A percentile compares a stretch with the other conserved stretches of the same genome.
Evolutionary conservation across 176 grass and related monocot species (phyloP).

Genomic region (Olyra latifolia): DNA sequence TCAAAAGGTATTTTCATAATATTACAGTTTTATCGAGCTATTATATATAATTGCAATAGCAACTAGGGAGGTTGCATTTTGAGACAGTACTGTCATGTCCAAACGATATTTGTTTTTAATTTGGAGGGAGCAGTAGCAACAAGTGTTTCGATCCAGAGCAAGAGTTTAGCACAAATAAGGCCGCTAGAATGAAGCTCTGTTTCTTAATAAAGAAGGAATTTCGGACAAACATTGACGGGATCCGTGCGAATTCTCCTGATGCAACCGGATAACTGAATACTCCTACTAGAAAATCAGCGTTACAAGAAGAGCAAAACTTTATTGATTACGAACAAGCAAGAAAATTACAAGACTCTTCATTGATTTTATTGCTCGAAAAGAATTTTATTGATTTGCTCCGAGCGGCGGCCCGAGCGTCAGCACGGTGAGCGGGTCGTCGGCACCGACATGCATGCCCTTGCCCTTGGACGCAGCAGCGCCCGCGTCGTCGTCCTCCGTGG

Average conservation of each 20-base stretch:
- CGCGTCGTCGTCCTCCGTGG: background rate
- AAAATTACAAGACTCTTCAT: background rate
- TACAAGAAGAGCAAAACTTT: background rate
- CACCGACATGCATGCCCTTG: background rate
- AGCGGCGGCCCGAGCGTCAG: constrained; percentile 20
- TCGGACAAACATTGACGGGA: background rate
- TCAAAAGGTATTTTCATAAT: too few species aligned
- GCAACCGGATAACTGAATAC: background rate
- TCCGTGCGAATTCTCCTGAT: background rate
- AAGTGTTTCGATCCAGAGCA: background rate
- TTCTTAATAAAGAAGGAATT: background rate
- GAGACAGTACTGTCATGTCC: too few species aligned
- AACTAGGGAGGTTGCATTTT: too few species aligned
- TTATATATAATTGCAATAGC: too few species aligned
- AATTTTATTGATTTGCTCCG: too few species aligned
- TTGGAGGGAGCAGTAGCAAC: too few species aligned
- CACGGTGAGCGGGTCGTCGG: background rate
- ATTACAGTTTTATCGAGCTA: too few species aligned
- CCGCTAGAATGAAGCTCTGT: background rate
- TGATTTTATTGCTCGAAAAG: background rate
- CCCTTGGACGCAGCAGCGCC: background rate
- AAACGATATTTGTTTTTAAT: too few species aligned
- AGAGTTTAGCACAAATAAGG: background rate
- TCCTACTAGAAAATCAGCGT: background rate
- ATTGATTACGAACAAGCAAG: background rate